Percentiles rank a stretch among this genome's conserved stretches.
These are phyloP conservation scores for Fraxinus paxiana DNA, from an alignment of 305 asterid species.

Conservation along the genomic window DNA sequence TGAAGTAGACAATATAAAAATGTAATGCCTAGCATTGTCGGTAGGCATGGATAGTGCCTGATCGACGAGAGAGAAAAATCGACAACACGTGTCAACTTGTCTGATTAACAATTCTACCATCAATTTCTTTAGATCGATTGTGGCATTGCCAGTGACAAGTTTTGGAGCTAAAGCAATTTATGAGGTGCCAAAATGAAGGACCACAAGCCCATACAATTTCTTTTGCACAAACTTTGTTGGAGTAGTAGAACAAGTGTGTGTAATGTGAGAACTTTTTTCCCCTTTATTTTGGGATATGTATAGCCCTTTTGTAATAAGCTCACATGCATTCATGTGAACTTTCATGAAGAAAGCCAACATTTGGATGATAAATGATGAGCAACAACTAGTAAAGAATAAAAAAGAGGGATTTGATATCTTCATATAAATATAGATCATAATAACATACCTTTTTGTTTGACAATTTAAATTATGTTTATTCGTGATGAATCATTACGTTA, in stretches of 20 bases:
- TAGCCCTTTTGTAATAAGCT: neutral
- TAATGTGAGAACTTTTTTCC: neutral
- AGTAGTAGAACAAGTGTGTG: neutral
- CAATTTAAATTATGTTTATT: neutral
- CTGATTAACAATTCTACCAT: neutral
- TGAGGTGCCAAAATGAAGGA: neutral
- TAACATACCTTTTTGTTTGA: neutral
- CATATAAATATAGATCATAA: neutral
- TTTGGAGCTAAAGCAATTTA: neutral
- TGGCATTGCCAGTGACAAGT: neutral
- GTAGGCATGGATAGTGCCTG: neutral
- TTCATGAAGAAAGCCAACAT: neutral
- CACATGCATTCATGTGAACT: conserved; percentile 19
- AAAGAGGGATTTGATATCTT: neutral
- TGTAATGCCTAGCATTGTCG: neutral
- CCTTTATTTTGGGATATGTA: neutral
- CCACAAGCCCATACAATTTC: neutral
- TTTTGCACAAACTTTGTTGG: neutral
- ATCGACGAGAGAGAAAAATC: neutral
- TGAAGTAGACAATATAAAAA: neutral
- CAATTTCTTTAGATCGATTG: neutral
- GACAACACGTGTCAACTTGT: neutral
- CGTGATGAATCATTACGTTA: neutral
- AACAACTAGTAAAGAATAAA: neutral
- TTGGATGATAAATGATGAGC: neutral